Conservation (phyloP, 768 basidiomycete species). For the Termitomyces sp. region DNA sequence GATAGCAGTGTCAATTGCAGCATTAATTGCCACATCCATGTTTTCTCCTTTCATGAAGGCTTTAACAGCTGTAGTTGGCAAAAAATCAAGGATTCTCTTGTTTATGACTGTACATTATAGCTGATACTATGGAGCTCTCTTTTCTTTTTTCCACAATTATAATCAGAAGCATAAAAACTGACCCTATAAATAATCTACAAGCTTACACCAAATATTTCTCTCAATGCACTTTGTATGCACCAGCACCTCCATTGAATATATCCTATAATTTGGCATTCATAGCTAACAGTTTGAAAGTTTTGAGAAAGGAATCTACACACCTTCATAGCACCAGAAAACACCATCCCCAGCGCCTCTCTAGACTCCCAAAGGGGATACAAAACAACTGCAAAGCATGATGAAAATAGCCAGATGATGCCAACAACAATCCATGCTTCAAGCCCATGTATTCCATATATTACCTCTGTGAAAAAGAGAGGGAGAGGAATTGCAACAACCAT, state of each 20-base stretch:
- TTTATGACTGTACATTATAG: too few species aligned
- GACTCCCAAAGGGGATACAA: conserved; percentile 88
- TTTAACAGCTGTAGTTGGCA: too few species aligned
- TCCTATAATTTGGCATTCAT: conserved; percentile 17
- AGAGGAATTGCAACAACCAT: conserved; percentile 76
- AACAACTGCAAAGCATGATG: conserved; percentile 69
- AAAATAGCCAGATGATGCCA: conserved; percentile 81
- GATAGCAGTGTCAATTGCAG: too few species aligned
- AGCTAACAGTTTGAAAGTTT: too few species aligned
- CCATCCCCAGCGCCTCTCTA: conserved; percentile 53
- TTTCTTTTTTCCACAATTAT: too few species aligned
- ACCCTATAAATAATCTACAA: not conserved
- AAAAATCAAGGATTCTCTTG: too few species aligned
- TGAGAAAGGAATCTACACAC: conserved; percentile 24
- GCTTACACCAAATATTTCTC: conserved; percentile 35
- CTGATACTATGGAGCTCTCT: too few species aligned
- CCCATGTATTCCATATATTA: conserved; percentile 59
- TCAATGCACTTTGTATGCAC: conserved; percentile 51
- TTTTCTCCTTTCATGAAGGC: too few species aligned
- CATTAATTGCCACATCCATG: too few species aligned
- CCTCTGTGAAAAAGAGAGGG: conserved; percentile 79
- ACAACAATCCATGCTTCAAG: conserved; percentile 78
- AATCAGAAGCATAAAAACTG: not conserved
- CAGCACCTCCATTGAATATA: conserved; percentile 25
- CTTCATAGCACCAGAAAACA: conserved; percentile 58